Evolutionary conservation across 257 asterid species (phyloP).

Genomic region (Solanum chiquidenum): DNA sequence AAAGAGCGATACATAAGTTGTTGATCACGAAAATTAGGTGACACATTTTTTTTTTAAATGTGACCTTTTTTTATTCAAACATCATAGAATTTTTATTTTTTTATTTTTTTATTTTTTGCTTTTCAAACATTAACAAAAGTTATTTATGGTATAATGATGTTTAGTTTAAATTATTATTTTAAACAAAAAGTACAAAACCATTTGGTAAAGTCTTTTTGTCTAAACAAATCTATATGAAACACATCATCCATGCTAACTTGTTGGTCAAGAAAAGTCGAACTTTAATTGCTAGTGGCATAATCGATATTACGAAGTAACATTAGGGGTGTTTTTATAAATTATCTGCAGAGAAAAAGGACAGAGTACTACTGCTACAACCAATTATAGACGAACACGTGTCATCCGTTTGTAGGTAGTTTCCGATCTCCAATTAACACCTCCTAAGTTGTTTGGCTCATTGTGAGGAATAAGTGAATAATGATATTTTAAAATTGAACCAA

Average conservation of each 20-base stretch:
- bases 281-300: background rate
- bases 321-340: too few relatives aligned
- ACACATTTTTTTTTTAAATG: background rate
- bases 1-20: background rate
- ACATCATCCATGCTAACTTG: background rate
- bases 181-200: background rate
- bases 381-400: background rate
- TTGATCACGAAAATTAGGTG: background rate
- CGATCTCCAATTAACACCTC: background rate
- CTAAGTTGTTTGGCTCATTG: background rate
- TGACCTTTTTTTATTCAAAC: background rate
- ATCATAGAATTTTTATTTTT: too few relatives aligned
- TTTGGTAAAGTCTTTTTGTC: background rate
- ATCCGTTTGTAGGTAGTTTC: background rate
- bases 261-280: background rate
- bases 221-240: background rate
- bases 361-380: background rate
- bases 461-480: background rate
- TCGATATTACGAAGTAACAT: background rate
- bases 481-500: too few relatives aligned
- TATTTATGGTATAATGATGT: background rate
- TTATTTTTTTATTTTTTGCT: background rate
- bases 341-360: background rate
- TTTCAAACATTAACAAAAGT: background rate
- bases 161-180: background rate